A percentile compares a stretch with the other conserved stretches of the same genome.
Evolutionary conservation across 192 early-diverging fungal species (phyloP).

Genomic region (Allomyces javanicus): DNA sequence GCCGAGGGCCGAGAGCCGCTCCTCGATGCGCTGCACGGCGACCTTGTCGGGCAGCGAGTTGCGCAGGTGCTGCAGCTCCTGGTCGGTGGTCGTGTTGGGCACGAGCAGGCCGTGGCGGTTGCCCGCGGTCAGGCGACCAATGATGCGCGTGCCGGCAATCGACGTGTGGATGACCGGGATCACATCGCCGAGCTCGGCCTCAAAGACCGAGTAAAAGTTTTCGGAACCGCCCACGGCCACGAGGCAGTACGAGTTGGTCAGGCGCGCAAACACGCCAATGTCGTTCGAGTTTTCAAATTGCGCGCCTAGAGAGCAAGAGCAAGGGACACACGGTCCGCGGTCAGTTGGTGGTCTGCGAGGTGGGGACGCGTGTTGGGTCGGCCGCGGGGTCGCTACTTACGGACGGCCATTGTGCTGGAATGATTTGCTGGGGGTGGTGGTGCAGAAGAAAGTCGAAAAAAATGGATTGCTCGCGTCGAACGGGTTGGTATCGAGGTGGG

Average conservation of each 20-base stretch:
- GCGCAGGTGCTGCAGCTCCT: conserved; percentile 90
- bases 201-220: conserved; percentile 96
- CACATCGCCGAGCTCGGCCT: conserved; percentile 82
- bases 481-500: too few species aligned
- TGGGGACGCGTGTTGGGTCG: not conserved
- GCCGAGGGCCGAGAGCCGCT: conserved; percentile 88
- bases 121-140: conserved; percentile 82
- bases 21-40: conserved; percentile 88
- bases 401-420: conserved; percentile 9
- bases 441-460: too few species aligned
- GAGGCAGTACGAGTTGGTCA: conserved; percentile 96
- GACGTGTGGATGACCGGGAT: conserved; percentile 91
- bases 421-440: too few species aligned
- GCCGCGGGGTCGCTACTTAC: conserved; percentile 5
- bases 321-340: not conserved
- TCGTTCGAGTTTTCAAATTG: conserved; percentile 99
- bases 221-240: conserved; percentile 95
- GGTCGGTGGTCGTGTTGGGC: conserved; percentile 87
- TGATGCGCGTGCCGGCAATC: conserved; percentile 89
- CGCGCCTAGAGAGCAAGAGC: conserved; percentile 30
- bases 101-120: conserved; percentile 89
- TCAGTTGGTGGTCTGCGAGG: not conserved
- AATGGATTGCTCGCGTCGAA: too few species aligned
- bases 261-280: conserved; percentile 90
- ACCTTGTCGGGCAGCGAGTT: conserved; percentile 89